Percentiles rank a stretch among this genome's conserved stretches.
These are phyloP conservation scores for Coniochaeta sp. DNA, from an alignment of 2,329 filamentous ascomycete species.

Conservation along the genomic window DNA sequence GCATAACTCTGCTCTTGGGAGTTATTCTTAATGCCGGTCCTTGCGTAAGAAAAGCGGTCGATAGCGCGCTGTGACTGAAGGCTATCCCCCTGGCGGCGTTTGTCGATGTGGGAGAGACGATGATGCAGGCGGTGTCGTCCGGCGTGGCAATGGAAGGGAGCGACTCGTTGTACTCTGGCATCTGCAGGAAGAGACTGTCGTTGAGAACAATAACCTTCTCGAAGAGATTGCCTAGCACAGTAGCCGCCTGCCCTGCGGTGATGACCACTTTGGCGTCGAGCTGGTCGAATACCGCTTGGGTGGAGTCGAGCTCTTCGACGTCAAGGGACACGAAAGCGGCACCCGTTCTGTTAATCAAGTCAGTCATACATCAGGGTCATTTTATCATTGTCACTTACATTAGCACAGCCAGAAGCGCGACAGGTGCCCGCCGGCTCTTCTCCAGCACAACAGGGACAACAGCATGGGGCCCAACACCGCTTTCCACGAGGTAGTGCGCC, in stretches of 20 bases:
- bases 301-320: conserved; percentile 31
- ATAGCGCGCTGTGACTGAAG: conserved; percentile 53
- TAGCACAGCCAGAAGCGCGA: conserved; percentile 62
- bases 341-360: conserved; percentile 27
- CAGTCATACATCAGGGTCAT: conserved; percentile 22
- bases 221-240: conserved; percentile 30
- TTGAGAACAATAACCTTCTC: conserved; percentile 28
- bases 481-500: conserved; percentile 37
- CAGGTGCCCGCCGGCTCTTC: conserved; percentile 61
- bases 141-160: conserved; percentile 22
- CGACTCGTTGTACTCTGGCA: conserved; percentile 14
- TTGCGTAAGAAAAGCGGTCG: conserved; percentile 45
- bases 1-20: conserved; percentile 47
- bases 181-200: conserved; percentile 12
- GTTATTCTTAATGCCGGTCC: conserved; percentile 41
- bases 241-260: conserved; percentile 33
- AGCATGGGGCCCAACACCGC: conserved; percentile 43
- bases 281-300: conserved; percentile 33
- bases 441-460: conserved; percentile 62
- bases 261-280: conserved; percentile 37
- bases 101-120: conserved; percentile 53
- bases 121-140: conserved; percentile 49
- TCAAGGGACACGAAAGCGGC: conserved; percentile 44
- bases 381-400: conserved; percentile 51
- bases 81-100: conserved; percentile 56